These are phyloP conservation scores for Termitomyces sp. DNA, from an alignment of 768 basidiomycete genomes.

Conservation along the genomic window DNA sequence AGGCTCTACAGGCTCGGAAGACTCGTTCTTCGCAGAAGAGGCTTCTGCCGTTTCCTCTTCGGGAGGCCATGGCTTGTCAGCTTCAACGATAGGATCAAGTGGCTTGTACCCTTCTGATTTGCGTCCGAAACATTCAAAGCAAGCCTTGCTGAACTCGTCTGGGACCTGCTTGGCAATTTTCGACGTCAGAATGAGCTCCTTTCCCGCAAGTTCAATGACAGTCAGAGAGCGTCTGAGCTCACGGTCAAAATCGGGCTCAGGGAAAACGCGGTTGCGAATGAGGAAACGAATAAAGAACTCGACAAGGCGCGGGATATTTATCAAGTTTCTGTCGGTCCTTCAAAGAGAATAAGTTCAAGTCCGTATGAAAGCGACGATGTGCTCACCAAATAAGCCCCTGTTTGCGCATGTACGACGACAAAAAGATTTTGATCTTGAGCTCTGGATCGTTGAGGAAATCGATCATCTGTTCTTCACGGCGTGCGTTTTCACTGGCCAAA, in stretches of 20 bases:
- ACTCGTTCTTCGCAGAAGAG: background rate
- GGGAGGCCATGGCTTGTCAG: background rate
- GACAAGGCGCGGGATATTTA: slow-evolving; percentile 46
- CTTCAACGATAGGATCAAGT: slow-evolving; percentile 11
- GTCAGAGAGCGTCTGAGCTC: slow-evolving; percentile 40
- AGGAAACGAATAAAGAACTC: slow-evolving; percentile 58
- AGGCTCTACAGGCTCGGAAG: background rate
- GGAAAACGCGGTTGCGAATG: slow-evolving; percentile 48
- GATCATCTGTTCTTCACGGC: slow-evolving; percentile 37
- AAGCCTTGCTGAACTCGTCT: slow-evolving; percentile 45
- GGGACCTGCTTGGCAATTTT: slow-evolving; percentile 40
- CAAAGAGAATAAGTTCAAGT: background rate
- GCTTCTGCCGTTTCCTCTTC: background rate
- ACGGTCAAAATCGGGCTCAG: slow-evolving; percentile 39
- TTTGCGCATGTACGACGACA: slow-evolving; percentile 63
- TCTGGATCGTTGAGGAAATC: slow-evolving; percentile 63
- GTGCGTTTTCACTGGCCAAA: slow-evolving; percentile 27
- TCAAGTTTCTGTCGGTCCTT: slow-evolving; percentile 43
- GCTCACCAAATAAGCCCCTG: slow-evolving; percentile 67
- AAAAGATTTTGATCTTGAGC: slow-evolving; percentile 50
- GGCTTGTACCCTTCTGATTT: slow-evolving; percentile 35
- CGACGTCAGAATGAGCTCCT: slow-evolving; percentile 47
- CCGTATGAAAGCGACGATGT: background rate
- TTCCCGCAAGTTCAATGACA: slow-evolving; percentile 32
- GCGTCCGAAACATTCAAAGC: slow-evolving; percentile 42